Evolutionary conservation across 176 grass and related monocot genomes (phyloP).

Genomic region (Oryza rufipogon): DNA sequence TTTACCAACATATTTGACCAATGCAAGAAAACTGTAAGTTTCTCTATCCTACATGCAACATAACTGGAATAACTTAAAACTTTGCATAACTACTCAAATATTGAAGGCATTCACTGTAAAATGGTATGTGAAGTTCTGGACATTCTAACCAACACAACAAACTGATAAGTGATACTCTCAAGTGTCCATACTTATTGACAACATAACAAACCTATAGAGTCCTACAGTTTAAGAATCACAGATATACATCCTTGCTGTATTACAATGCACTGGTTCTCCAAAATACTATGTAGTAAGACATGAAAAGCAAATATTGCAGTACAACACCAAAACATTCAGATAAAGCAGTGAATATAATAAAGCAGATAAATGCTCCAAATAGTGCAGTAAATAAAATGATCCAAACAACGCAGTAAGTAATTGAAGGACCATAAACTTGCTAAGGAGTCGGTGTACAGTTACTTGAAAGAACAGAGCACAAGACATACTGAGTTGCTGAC

Average conservation of each 20-base stretch:
- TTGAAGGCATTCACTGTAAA: neutral
- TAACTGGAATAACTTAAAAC: neutral
- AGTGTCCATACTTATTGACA: neutral
- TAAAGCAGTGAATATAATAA: neutral
- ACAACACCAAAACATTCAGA: neutral
- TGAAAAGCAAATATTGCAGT: neutral
- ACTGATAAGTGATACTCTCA: neutral
- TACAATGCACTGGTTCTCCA: neutral
- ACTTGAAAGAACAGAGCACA: neutral
- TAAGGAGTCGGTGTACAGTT: neutral
- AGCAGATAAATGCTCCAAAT: neutral
- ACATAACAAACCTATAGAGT: neutral
- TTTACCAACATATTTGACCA: neutral
- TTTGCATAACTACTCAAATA: neutral
- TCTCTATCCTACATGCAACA: neutral
- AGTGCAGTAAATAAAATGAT: neutral
- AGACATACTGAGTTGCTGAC: slow-evolving; percentile 3
- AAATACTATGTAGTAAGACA: neutral
- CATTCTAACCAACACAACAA: neutral
- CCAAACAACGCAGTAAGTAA: neutral
- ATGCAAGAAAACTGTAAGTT: neutral
- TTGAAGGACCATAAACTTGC: neutral
- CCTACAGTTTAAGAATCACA: neutral
- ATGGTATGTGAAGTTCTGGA: neutral
- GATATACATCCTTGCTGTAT: neutral